Percentiles rank a stretch among this genome's conserved stretches.
Conservation (phyloP, 2,329 filamentous ascomycete genomes). For the Cladosporium sp. region DNA sequence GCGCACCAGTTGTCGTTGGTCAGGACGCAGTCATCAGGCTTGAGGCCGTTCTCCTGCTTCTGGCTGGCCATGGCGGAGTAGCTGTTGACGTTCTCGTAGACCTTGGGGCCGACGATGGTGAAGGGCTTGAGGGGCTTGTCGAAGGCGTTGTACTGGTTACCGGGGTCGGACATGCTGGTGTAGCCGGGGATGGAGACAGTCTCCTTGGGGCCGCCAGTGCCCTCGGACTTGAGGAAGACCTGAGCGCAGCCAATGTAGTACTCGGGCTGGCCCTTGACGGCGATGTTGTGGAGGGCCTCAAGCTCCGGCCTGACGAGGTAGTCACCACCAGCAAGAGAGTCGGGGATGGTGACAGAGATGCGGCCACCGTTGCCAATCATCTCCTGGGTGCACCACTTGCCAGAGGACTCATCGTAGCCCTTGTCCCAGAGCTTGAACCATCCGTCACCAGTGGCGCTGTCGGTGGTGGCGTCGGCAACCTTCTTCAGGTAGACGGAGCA, state of each 20-base stretch:
- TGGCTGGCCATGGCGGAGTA: conserved; percentile 14
- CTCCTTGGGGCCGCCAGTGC: conserved; percentile 44
- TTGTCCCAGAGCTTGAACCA: conserved; percentile 78
- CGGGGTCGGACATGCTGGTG: conserved; percentile 50
- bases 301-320: conserved; percentile 71
- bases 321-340: conserved; percentile 58
- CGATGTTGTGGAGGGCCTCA: conserved; percentile 62
- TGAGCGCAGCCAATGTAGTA: conserved; percentile 72
- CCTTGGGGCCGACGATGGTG: conserved; percentile 53
- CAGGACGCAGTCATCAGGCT: conserved; percentile 55
- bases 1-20: conserved; percentile 73
- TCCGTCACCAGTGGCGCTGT: conserved; percentile 53
- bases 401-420: conserved; percentile 49
- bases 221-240: conserved; percentile 56
- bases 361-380: conserved; percentile 62
- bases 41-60: conserved; percentile 44
- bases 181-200: conserved; percentile 65
- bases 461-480: conserved; percentile 54
- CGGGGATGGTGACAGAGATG: conserved; percentile 59
- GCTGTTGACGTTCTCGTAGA: conserved; percentile 40
- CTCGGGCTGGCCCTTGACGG: conserved; percentile 54
- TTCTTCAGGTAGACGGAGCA: conserved; percentile 72
- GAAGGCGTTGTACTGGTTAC: conserved; percentile 64
- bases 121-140: conserved; percentile 51
- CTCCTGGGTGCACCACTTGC: conserved; percentile 67